phyloP scores from a whole-genome alignment of 2,329 filamentous ascomycete species.

The Colletotrichum sp. region DNA sequence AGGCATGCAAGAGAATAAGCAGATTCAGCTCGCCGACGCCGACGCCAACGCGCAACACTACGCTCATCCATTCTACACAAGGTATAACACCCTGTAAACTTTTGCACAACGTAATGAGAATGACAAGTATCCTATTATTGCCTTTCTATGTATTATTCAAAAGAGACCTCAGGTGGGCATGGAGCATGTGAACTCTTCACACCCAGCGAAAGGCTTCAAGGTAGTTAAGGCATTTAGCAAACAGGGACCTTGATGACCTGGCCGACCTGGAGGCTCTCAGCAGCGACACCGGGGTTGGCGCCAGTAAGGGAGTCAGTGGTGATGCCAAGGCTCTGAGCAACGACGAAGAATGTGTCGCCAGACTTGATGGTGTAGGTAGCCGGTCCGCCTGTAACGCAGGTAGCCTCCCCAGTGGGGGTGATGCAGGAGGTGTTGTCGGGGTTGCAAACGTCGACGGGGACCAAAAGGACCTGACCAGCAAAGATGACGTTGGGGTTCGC shows the following conservation, averaged over 20 bases:
- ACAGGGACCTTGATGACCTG: slow-evolving; percentile 6
- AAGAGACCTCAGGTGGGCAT: neutral
- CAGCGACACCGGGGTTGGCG: neutral
- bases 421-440: slow-evolving; percentile 7
- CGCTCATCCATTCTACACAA: neutral
- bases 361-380: slow-evolving; percentile 70
- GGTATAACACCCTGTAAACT: neutral
- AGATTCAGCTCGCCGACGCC: neutral
- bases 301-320: neutral
- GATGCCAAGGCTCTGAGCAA: slow-evolving; percentile 76
- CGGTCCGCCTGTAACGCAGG: neutral
- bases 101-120: neutral
- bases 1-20: neutral
- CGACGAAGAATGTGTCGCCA: slow-evolving; percentile 79
- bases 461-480: neutral
- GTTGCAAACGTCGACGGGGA: neutral
- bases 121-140: neutral
- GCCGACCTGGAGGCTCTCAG: neutral
- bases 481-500: neutral
- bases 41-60: neutral
- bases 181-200: neutral
- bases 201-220: neutral
- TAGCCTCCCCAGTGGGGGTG: neutral
- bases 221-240: neutral
- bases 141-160: neutral